phyloP scores from a whole-genome alignment of 768 basidiomycete species.

The Mycena epipterygia region DNA sequence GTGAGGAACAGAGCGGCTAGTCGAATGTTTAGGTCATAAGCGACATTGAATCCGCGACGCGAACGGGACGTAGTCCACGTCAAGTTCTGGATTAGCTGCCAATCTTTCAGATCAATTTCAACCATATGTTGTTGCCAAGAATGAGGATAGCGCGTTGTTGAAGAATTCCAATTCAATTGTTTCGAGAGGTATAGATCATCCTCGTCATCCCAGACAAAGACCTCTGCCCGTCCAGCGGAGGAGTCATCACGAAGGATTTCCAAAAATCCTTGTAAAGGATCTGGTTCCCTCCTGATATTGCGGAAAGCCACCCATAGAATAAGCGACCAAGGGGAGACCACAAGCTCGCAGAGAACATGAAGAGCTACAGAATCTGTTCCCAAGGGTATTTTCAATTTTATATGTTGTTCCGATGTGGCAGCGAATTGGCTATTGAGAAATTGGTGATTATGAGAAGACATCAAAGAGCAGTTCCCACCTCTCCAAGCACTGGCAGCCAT shows the following conservation, averaged over 20 bases:
- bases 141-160: not conserved
- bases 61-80: not conserved
- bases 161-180: too few species aligned
- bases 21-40: not conserved
- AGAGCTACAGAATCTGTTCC: not conserved
- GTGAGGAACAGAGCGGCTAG: not conserved
- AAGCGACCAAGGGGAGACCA: conserved; percentile 19
- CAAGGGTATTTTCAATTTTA: too few species aligned
- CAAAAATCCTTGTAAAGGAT: not conserved
- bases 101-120: conserved; percentile 11
- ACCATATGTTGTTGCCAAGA: conserved; percentile 7
- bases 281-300: not conserved
- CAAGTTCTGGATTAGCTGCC: conserved; percentile 10
- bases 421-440: too few species aligned
- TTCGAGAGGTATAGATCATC: conserved; percentile 2
- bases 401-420: too few species aligned
- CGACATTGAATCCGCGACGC: not conserved
- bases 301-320: conserved; percentile 23
- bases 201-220: conserved; percentile 1
- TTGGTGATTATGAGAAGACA: too few species aligned
- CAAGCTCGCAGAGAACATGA: conserved; percentile 10
- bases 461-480: too few species aligned
- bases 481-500: too few species aligned
- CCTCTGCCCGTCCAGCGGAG: not conserved
- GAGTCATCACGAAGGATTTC: conserved; percentile 5